Evolutionary conservation across 2,329 filamentous ascomycete species (phyloP), one percentile per base, ranked within the genome.

Genomic region (Pseudomassariella vexata): DNA sequence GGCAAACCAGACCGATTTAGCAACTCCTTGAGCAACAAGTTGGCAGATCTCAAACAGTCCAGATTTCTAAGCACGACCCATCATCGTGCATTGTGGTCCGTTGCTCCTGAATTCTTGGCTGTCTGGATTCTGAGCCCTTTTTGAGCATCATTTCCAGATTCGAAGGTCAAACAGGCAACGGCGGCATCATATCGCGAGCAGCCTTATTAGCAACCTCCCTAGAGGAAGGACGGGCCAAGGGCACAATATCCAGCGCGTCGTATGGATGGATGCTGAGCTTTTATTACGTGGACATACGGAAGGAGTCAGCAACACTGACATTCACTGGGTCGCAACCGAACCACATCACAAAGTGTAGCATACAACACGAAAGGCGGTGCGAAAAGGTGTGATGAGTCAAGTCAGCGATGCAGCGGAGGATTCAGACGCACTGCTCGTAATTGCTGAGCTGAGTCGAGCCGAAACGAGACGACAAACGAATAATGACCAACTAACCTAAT

Each of bases 331-430:
- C 15, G 24, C 32, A 22, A 29, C 9, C 25, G 24, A 16, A n/a
- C n/a, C n/a, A n/a, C n/a, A n/a, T n/a, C 24, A 17, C 15, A 18
- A 25, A 18, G 30, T 33, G 30, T 33, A 23, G 20, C 30, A 27
- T 23, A 33, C 30, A 33, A 16, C 14, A 19, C 23, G 32, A 22
- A 20, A 28, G 25, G 32, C 32, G 26, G 32, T 34, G 32, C 32
- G 19, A 29, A n/a, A 28, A 24, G 32, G 32, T 29, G 32, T 34
- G 32, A n/a, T n/a, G n/a, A n/a, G n/a, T n/a, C n/a, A n/a, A n/a
- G n/a, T n/a, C n/a, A n/a, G n/a, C n/a, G n/a, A n/a, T n/a, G n/a
- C n/a, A n/a, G n/a, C n/a, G n/a, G n/a, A n/a, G n/a, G n/a, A n/a
- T n/a, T n/a, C n/a, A n/a, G n/a, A n/a, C n/a, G n/a, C n/a, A n/a